Evolutionary conservation across 2,329 filamentous ascomycete species (phyloP), one percentile per base, ranked within the genome.

Genomic region (Plenodomus tracheiphilus): DNA sequence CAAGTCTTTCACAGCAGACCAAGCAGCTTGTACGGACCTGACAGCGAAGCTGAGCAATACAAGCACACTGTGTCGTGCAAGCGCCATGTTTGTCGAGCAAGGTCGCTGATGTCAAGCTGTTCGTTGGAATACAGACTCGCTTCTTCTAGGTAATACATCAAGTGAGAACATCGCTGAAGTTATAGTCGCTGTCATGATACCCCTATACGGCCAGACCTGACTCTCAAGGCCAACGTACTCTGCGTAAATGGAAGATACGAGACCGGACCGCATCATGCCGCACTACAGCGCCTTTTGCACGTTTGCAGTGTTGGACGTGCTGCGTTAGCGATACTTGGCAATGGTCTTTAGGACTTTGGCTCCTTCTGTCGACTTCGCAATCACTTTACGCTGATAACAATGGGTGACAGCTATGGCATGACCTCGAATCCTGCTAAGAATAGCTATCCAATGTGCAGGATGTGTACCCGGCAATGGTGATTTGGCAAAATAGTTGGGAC

Each of bases 221-320:
- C 43, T 43, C 41, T 45, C 48, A 46, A 52, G 46, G 47, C 49
- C 46, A 36, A n/a, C 41, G 43, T 47, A 67, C 62, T 66, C 54
- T 67, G 47, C 41, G 21, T 51, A 68, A 60, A 69, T 69, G 65
- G 68, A 67, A 64, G 55, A 67, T 69, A 68, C 66, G 66, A 62
- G 41, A 20, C 39, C 18, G 41, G 41, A 45, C 49, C 52, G 46
- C 52, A 51, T 62, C 41, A 35, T 45, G 39, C 51, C 53, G 49
- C 61, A 53, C 49, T 30, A 18, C 45, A 40, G 41, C 36, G 52
- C 41, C 43, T 50, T 41, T 20, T 60, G 55, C 63, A 65, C 53
- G 49, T 64, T 53, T 54, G 38, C 42, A 39, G 50, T 55, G 61
- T 54, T 56, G 39, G 20, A 42, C 44, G 40, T 28, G 41, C 42